A percentile compares a stretch with the other conserved stretches of the same genome.
Conservation (phyloP, 108 stramenopile genomes). For the Nitzschia sp. region DNA sequence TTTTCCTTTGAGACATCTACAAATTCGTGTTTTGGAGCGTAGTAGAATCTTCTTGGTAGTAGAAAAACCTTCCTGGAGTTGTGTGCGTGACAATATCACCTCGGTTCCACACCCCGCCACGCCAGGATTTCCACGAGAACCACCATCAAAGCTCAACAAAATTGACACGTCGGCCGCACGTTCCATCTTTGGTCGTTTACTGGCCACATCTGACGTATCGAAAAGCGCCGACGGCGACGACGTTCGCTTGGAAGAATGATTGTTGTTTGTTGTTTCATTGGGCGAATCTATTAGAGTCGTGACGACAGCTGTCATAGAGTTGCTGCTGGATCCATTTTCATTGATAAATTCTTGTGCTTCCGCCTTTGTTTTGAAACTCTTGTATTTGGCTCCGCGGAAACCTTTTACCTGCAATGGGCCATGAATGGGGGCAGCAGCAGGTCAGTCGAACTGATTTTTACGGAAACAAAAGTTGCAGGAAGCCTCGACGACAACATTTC, state of each 20-base stretch:
- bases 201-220: not conserved
- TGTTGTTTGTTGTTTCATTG: too few relatives aligned
- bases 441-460: conserved; percentile 14
- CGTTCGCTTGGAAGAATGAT: not conserved
- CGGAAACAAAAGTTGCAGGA: too few relatives aligned
- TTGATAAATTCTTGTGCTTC: conserved; percentile 61
- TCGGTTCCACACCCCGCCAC: conserved; percentile 74
- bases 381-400: conserved; percentile 56
- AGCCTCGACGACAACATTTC: too few relatives aligned
- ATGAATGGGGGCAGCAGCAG: too few relatives aligned
- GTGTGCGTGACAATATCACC: conserved; percentile 7
- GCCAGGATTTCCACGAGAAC: conserved; percentile 86
- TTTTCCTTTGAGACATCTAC: conserved; percentile 33
- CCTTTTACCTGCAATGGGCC: conserved; percentile 60
- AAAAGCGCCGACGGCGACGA: not conserved
- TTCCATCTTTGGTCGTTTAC: conserved; percentile 24
- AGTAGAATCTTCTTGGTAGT: conserved; percentile 13
- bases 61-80: not conserved
- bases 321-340: not conserved
- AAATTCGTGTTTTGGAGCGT: conserved; percentile 5
- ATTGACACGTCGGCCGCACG: conserved; percentile 32
- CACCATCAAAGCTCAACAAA: conserved; percentile 76
- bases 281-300: too few relatives aligned
- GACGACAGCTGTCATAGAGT: too few relatives aligned
- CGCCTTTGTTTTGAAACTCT: conserved; percentile 53